Evolutionary conservation across 1,284 basidiomycete genomes (phyloP).

Genomic region (Heterobasidion annosum): DNA sequence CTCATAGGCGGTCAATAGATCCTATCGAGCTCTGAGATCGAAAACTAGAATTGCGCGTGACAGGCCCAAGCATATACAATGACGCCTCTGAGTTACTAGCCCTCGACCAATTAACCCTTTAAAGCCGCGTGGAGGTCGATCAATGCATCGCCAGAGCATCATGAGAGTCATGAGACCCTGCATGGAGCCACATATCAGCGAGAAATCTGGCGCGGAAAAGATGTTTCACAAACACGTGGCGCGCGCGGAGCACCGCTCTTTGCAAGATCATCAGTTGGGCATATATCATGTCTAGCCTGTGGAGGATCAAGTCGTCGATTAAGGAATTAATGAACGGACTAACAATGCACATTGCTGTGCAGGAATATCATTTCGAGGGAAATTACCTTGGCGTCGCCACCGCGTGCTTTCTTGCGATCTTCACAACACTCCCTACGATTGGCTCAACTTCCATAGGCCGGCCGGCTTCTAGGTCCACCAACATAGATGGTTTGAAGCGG

Average conservation of each 20-base stretch:
- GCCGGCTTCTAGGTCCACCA: constrained; percentile 47
- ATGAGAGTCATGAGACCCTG: not conserved
- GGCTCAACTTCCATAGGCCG: constrained; percentile 58
- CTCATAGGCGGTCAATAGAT: too few relatives aligned
- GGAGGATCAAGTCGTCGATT: not conserved
- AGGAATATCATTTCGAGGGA: not conserved
- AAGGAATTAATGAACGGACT: too few relatives aligned
- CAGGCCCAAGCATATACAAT: too few relatives aligned
- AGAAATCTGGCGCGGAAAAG: not conserved
- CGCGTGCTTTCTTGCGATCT: constrained; percentile 33
- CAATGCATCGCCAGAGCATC: not conserved
- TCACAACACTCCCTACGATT: constrained; percentile 52
- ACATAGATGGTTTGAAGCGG: constrained; percentile 25
- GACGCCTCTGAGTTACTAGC: not conserved
- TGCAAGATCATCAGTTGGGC: constrained; percentile 10
- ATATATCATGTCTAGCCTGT: constrained; percentile 8
- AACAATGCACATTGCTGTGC: not conserved
- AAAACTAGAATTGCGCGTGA: not conserved
- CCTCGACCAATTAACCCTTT: not conserved
- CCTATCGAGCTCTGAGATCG: not conserved
- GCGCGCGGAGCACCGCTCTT: not conserved
- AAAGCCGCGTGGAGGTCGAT: not conserved
- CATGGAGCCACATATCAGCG: not conserved
- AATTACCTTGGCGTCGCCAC: constrained; percentile 17
- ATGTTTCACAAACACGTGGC: not conserved